These are phyloP conservation scores for Halophytophthora batemanensis DNA, from an alignment of 352 stramenopile genomes.

Conservation along the genomic window DNA sequence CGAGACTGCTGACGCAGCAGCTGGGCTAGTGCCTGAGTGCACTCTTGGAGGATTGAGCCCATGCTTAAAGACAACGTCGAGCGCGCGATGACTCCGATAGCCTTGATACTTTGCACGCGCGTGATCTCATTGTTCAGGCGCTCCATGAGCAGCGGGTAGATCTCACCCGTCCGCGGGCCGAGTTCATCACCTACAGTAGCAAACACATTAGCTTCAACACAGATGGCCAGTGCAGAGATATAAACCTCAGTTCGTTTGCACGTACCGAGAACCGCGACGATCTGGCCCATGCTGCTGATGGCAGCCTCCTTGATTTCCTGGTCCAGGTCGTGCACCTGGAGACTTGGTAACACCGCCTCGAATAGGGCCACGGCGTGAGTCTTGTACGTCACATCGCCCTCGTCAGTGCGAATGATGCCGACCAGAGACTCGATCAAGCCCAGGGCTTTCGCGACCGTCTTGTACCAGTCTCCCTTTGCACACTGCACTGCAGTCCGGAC, in stretches of 20 bases:
- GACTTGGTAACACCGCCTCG: slow-evolving; percentile 91
- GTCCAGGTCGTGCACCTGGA: slow-evolving; percentile 96
- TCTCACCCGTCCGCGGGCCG: slow-evolving; percentile 58
- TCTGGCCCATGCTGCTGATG: slow-evolving; percentile 89
- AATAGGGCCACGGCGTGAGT: slow-evolving; percentile 85
- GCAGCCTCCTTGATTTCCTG: slow-evolving; percentile 99
- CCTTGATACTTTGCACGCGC: slow-evolving; percentile 95
- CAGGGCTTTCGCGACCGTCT: slow-evolving; percentile 95
- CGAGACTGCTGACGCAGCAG: slow-evolving; percentile 95
- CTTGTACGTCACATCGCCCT: slow-evolving; percentile 33
- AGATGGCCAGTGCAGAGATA: background rate
- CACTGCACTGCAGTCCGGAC: slow-evolving; percentile 87
- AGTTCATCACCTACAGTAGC: slow-evolving; percentile 73
- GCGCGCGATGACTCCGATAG: slow-evolving; percentile 87
- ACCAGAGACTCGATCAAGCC: slow-evolving; percentile 92
- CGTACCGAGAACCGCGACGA: slow-evolving; percentile 75
- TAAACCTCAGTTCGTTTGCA: slow-evolving; percentile 2
- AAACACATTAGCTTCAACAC: slow-evolving; percentile 26
- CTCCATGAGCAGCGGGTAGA: slow-evolving; percentile 94
- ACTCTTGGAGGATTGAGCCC: slow-evolving; percentile 87
- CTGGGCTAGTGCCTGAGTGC: slow-evolving; percentile 82
- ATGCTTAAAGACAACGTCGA: slow-evolving; percentile 90
- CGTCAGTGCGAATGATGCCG: slow-evolving; percentile 60
- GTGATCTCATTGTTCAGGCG: slow-evolving; percentile 98
- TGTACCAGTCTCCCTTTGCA: slow-evolving; percentile 98